Evolutionary conservation across 495 filamentous ascomycete genomes (phyloP), one percentile per base, ranked within the genome.

Genomic region (Penicillium argentinense): DNA sequence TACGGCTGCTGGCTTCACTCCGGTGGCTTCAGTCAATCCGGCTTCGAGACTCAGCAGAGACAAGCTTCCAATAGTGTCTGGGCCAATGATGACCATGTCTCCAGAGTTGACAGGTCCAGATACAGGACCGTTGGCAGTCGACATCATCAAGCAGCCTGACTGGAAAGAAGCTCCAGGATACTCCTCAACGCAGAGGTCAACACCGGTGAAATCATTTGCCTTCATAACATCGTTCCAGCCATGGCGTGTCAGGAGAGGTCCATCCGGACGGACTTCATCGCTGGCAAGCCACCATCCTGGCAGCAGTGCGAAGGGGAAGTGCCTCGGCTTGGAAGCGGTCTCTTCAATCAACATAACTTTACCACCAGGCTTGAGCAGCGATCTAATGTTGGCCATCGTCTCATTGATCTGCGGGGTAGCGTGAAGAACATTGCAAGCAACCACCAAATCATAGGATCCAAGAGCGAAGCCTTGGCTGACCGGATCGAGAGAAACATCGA

Each of bases 341-440:
- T 63, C 62, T 23, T 66, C 62, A 30, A 66, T 60, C 16, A 63
- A 27, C 17, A 63, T 19, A 22, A 63, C 18, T 19, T 63, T 49
- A 51, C 58, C 42, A 49, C 67, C 53, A 45, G 49, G 67, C 45
- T 66, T 71, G 24, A 77, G 46, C 13, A 76, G 41, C 1, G 42
- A 47, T 0, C 67, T 62, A 2, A 68, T 60, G 29, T 77, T 72
- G 7, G 53, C 42, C 68, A 82, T 73, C 2, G 76, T 79, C 9
- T 64, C 56, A 22, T 58, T 49, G 42, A 78, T 66, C 7, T 64
- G 64, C 19, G 63, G 58, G 1, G 78, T 81, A 1, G 79, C 73
- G 38, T 82, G 81, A 2, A 83, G 50, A 3, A 76, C 74, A 40
- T 79, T 69, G 29, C 63, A 73, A 1, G 77, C 72, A n/a, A 83